Evolutionary conservation across 306 rosid genomes (phyloP).

Genomic region (Vicia sativa): DNA sequence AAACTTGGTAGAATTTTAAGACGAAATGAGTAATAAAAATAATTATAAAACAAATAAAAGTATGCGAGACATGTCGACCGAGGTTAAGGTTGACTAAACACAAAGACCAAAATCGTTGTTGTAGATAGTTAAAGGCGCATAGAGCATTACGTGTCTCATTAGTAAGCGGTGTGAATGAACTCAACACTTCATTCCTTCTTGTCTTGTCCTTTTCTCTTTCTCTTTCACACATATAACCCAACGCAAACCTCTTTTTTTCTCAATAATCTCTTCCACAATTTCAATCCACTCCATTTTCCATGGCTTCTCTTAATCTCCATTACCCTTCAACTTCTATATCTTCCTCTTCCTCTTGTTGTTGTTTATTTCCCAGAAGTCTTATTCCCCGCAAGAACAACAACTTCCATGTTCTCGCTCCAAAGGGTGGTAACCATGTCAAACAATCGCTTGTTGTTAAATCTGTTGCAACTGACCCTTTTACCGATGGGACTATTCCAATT

Average conservation of each 20-base stretch:
- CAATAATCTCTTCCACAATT: conserved; percentile 11
- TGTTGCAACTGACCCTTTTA: conserved; percentile 39
- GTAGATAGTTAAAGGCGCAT: not conserved
- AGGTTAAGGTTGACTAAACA: not conserved
- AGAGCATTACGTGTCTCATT: conserved; percentile 14
- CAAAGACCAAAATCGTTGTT: conserved; percentile 12
- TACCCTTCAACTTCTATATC: conserved; percentile 30
- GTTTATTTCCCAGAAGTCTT: conserved; percentile 18
- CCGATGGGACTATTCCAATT: conserved; percentile 43
- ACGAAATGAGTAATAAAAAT: no score
- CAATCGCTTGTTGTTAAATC: conserved; percentile 48
- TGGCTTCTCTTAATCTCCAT: conserved; percentile 54
- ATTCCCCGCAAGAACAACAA: conserved; percentile 23
- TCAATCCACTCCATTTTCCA: not conserved
- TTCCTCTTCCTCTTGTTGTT: conserved; percentile 20
- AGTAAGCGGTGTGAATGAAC: not conserved
- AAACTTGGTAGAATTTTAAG: no score
- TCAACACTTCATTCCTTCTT: not conserved
- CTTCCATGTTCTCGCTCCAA: conserved; percentile 13
- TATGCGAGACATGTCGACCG: not conserved
- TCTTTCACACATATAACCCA: not conserved
- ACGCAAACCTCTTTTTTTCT: not conserved
- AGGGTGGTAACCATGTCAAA: conserved; percentile 9
- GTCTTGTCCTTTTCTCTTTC: not conserved
- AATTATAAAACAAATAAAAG: no score